A percentile compares a stretch with the other conserved stretches of the same genome.
These are phyloP conservation scores for Colletotrichum falcatum DNA, from an alignment of 2,329 filamentous ascomycete genomes.

Conservation along the genomic window DNA sequence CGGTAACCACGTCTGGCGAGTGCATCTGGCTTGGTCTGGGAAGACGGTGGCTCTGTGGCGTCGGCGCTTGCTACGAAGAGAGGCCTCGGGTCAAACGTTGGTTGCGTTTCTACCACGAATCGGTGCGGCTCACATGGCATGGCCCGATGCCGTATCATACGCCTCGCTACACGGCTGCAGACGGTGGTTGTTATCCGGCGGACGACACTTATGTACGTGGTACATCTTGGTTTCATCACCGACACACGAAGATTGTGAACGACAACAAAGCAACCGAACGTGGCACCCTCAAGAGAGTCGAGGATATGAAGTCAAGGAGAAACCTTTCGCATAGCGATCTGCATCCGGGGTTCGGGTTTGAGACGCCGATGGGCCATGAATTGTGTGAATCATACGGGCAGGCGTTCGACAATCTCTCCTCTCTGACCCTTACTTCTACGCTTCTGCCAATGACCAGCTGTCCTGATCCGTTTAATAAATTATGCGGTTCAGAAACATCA, in stretches of 20 bases:
- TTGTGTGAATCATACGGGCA: neutral
- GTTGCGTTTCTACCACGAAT: no score
- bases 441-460: no score
- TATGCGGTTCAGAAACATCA: neutral
- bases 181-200: no score
- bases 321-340: slow-evolving; percentile 51
- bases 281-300: slow-evolving; percentile 24
- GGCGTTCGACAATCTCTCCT: slow-evolving; percentile 17
- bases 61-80: neutral
- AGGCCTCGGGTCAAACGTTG: no score
- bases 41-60: neutral
- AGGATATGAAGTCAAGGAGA: slow-evolving; percentile 34
- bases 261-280: slow-evolving; percentile 52
- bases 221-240: no score
- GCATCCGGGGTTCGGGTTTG: slow-evolving; percentile 50
- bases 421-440: no score
- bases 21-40: neutral
- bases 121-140: no score
- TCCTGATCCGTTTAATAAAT: neutral
- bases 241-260: no score
- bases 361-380: slow-evolving; percentile 32
- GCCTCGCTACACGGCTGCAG: no score
- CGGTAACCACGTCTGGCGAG: neutral
- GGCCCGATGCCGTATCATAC: no score
- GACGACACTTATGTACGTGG: no score